Evolutionary conservation across 805 yeast species (phyloP), one percentile per base, ranked within the genome.

Genomic region (Isabelozyma pseudorhagii): DNA sequence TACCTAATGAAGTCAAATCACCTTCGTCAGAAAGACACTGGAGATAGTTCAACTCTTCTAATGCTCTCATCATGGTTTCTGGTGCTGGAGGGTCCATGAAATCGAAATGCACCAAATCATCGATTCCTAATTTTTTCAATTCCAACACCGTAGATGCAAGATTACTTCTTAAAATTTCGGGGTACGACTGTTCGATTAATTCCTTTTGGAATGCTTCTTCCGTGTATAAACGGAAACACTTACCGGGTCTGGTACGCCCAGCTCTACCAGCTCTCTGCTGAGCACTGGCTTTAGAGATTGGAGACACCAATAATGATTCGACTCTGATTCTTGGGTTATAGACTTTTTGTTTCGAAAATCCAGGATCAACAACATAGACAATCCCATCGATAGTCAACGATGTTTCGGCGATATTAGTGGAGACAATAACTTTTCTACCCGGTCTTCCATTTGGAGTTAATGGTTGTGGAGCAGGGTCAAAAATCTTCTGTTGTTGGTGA

Each of bases 31-130:
- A 89, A 47, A 93, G 78, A 72, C 97, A 94, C 18, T 87, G 85
- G 53, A 93, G 75, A 64, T 90, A 94, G 64, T 94, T 92, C 61
- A 93, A 78, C 68, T 93, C 99, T 68, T 93, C 99, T 54, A 93
- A 75, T 0, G 98, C 98, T 66, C 99, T 81, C 99, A 94, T 94
- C 99, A 93, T 94, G 6, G 99, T 94, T 69, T 93, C 99, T 8
- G 99, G 99, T 2, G 98, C 98, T 11, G 99, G 99, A 7, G 99
- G 98, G 64, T 93, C 99, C 96, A 93, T 93, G 65, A 94, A 93
- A 67, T 94, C 99, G 64, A 93, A 93, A 71, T 93, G 98, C 39
- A 94, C 99, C 62, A 93, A 81, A 71, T 93, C 98, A 64, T 94
- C 96, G 55, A 93, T 81, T 11, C 98, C 98, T 55, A 94, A 80